These are phyloP conservation scores for Verticillium tricorpus DNA, from an alignment of 2,329 filamentous ascomycete species.

Conservation along the genomic window DNA sequence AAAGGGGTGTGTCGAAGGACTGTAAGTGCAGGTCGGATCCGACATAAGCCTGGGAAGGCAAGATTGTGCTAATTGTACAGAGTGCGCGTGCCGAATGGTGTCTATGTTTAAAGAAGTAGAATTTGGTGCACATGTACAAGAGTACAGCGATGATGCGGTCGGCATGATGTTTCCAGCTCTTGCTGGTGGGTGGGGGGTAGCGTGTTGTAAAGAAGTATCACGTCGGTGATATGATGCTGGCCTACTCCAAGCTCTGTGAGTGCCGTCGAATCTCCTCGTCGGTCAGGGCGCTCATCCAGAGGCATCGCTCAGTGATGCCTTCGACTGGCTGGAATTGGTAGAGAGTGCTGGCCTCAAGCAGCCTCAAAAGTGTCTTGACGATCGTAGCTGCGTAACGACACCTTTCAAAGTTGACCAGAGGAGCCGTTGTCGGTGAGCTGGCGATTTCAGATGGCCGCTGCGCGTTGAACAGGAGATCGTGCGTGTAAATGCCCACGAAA, in stretches of 20 bases:
- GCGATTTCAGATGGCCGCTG: slow-evolving; percentile 74
- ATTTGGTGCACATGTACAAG: slow-evolving; percentile 6
- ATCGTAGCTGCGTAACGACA: slow-evolving; percentile 72
- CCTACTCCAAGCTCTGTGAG: slow-evolving; percentile 44
- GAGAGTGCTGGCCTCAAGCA: slow-evolving; percentile 73
- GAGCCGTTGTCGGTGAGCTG: slow-evolving; percentile 59
- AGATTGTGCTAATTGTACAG: slow-evolving; percentile 6
- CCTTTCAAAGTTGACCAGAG: slow-evolving; percentile 78
- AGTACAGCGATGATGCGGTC: not conserved
- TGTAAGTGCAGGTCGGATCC: slow-evolving; percentile 4
- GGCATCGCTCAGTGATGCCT: slow-evolving; percentile 71
- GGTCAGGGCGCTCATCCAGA: slow-evolving; percentile 77
- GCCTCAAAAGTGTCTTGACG: slow-evolving; percentile 71
- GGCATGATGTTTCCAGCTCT: not conserved
- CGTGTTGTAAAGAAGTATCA: not conserved
- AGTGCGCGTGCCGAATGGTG: not conserved
- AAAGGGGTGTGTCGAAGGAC: not conserved
- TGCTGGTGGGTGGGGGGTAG: not conserved
- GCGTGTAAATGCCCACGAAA: slow-evolving; percentile 79
- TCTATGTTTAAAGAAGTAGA: slow-evolving; percentile 5
- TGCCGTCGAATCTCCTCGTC: slow-evolving; percentile 67
- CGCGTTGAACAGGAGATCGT: slow-evolving; percentile 77
- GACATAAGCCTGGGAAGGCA: not conserved
- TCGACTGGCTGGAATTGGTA: slow-evolving; percentile 73
- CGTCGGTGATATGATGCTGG: not conserved